phyloP scores from a whole-genome alignment of 208 protist genomes.

The Spongospora subterranea region DNA sequence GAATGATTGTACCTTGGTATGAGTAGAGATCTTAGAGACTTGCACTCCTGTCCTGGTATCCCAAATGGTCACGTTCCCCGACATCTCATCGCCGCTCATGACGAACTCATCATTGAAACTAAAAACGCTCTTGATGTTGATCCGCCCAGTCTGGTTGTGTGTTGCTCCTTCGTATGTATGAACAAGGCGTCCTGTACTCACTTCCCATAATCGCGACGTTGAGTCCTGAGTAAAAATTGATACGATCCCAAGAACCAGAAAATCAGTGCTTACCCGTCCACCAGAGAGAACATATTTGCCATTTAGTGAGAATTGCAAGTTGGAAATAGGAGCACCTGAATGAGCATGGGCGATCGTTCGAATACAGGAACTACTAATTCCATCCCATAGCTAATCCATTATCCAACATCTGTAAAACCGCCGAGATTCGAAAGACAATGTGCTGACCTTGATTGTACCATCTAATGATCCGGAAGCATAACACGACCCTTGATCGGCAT shows the following conservation, averaged over 20 bases:
- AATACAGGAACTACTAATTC: conserved; percentile 6
- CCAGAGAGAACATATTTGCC: conserved; percentile 15
- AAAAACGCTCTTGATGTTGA: conserved; percentile 33
- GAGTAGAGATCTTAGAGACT: neutral
- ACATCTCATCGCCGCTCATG: conserved; percentile 51
- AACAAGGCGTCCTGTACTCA: neutral
- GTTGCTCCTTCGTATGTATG: conserved; percentile 13
- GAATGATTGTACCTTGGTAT: conserved; percentile 9
- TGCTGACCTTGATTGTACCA: conserved; percentile 1
- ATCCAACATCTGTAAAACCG: no score
- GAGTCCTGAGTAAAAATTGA: neutral
- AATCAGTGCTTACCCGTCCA: neutral
- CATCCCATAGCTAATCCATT: neutral
- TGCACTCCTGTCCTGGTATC: neutral
- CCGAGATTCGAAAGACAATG: neutral
- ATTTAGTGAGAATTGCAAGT: conserved; percentile 40
- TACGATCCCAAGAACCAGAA: neutral
- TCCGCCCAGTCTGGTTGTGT: neutral
- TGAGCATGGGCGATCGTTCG: conserved; percentile 30
- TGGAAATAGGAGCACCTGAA: conserved; percentile 42
- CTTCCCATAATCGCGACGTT: conserved; percentile 48
- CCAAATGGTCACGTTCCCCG: conserved; percentile 38
- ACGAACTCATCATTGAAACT: conserved; percentile 55
- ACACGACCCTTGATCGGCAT: neutral
- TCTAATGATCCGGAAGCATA: neutral